Evolutionary conservation across 2,329 filamentous ascomycete species (phyloP), one percentile per base, ranked within the genome.

Genomic region (Teratosphaeria zuluensis): DNA sequence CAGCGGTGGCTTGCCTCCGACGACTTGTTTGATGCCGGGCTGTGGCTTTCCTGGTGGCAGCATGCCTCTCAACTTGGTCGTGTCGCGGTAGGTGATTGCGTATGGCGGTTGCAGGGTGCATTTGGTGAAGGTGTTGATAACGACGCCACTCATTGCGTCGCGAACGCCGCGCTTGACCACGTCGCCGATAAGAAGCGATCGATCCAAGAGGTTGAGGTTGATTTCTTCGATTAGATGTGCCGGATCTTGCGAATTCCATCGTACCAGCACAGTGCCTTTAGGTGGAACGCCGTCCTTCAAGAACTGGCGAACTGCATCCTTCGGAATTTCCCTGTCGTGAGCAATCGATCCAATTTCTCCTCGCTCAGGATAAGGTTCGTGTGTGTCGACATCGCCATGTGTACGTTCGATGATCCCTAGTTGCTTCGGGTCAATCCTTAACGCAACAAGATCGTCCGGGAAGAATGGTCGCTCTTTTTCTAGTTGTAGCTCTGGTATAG

Each of bases 131-230:
- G 76, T 74, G 60, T 76, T 78, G 56, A 83, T 75, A 54, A 84
- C 76, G 2, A 78, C 81, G 30, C 82, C 82, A 56, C 78, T 81
- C 70, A 80, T 76, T 16, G 77, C 73, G 62, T 79, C 76, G 24
- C 74, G 74, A 0, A 73, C 69, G 48, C 74, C 72, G 35, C 74
- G 71, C 67, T 82, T 84, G 56, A 84, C 81, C 12, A 78, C 72
- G 63, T 84, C 79, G 30, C 82, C 82, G 16, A 83, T 76, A 54
- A 77, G 74, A 14, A 84, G 69, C 1, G 74, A 71, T n/a, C 82
- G 77, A 68, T 83, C 80, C 32, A 84, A 69, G 24, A 84, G 71
- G 16, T 73, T 70, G 51, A 84, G 71, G 28, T 77, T 74, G 11
- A 75, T 64, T 54, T 74, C 71, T 1, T 70, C 70, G 31, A 78